phyloP scores from a whole-genome alignment of 2,329 filamentous ascomycete species.

The Venturia nashicola region DNA sequence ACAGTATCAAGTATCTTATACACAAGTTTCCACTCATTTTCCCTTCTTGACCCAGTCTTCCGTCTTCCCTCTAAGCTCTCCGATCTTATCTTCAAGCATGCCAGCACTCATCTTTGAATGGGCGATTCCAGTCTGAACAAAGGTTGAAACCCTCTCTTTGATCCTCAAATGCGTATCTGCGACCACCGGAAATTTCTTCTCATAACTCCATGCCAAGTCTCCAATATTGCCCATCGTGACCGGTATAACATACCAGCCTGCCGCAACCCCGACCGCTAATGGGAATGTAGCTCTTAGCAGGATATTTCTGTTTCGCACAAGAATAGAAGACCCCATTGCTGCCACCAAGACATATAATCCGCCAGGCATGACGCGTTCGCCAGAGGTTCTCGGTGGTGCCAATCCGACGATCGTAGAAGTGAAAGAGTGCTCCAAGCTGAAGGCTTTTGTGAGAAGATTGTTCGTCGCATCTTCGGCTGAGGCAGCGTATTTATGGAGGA shows the following conservation, averaged over 20 bases:
- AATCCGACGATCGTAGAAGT: conserved; percentile 80
- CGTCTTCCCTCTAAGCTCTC: conserved; percentile 59
- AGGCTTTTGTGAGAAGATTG: conserved; percentile 63
- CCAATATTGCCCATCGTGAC: conserved; percentile 83
- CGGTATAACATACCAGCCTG: conserved; percentile 75
- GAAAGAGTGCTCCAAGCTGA: conserved; percentile 79
- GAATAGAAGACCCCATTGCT: conserved; percentile 87
- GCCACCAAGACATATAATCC: conserved; percentile 86
- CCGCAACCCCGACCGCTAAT: conserved; percentile 65
- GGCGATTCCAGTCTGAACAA: conserved; percentile 60
- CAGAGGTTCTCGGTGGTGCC: conserved; percentile 71
- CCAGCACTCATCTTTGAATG: conserved; percentile 58
- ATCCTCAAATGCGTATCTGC: conserved; percentile 68
- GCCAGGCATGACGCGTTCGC: conserved; percentile 82
- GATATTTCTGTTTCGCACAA: conserved; percentile 77
- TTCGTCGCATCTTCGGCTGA: conserved; percentile 75
- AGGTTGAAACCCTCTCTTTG: conserved; percentile 55
- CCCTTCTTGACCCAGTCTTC: conserved; percentile 90
- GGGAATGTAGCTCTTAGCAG: conserved; percentile 67
- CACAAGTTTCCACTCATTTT: background rate
- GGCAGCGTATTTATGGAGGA: conserved; percentile 64
- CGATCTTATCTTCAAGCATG: conserved; percentile 72
- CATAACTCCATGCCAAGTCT: conserved; percentile 81
- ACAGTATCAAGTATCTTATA: background rate
- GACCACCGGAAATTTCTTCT: conserved; percentile 74